phyloP scores from a whole-genome alignment of 1,284 basidiomycete genomes.

The Malassezia sympodialis region DNA sequence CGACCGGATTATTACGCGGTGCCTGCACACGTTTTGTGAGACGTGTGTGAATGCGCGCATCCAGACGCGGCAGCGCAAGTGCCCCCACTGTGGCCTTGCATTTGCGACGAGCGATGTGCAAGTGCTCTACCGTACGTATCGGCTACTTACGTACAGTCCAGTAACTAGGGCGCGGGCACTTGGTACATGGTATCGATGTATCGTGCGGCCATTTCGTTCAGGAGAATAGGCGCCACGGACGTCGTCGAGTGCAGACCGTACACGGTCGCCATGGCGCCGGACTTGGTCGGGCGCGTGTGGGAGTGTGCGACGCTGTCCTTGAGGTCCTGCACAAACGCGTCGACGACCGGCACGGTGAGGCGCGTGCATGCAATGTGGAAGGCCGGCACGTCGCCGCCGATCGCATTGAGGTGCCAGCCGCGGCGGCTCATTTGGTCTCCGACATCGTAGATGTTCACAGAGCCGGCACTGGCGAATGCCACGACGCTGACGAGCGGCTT shows the following conservation, averaged over 20 bases:
- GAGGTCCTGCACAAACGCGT: conserved; percentile 69
- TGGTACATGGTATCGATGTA: conserved; percentile 44
- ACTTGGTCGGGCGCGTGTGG: conserved; percentile 17
- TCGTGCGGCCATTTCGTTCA: conserved; percentile 65
- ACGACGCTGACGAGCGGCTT: conserved; percentile 81
- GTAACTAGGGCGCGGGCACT: neutral
- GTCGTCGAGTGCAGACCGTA: conserved; percentile 73
- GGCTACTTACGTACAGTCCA: neutral
- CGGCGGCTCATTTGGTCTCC: conserved; percentile 74
- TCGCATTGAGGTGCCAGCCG: conserved; percentile 72
- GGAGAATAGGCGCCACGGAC: conserved; percentile 74
- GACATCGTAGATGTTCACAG: conserved; percentile 64
- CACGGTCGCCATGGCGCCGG: conserved; percentile 36
- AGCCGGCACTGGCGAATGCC: conserved; percentile 64
- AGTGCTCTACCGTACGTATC: conserved; percentile 58
- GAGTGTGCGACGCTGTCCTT: conserved; percentile 58
- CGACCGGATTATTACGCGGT: conserved; percentile 77
- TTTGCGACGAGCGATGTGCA: conserved; percentile 83
- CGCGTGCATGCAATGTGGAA: conserved; percentile 88
- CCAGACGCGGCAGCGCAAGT: conserved; percentile 83
- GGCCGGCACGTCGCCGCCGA: conserved; percentile 63
- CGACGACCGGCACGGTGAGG: conserved; percentile 65
- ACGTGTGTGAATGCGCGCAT: conserved; percentile 75
- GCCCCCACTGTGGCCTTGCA: conserved; percentile 73
- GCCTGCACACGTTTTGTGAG: conserved; percentile 90